These are phyloP conservation scores for Rubia occidens DNA, from an alignment of 305 asterid species.

Conservation along the genomic window DNA sequence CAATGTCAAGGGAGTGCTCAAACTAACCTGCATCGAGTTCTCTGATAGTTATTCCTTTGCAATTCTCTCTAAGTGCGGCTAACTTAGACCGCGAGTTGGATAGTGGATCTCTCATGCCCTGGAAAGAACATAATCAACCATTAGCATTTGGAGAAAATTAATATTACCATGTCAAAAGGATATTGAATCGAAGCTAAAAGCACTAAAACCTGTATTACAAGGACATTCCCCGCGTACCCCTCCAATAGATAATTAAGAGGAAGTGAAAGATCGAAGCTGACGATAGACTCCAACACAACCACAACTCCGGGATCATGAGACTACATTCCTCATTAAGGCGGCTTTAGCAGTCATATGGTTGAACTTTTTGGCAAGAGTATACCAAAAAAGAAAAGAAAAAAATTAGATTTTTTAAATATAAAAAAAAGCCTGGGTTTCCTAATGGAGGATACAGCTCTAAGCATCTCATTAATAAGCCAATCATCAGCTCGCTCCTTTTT, in stretches of 20 bases:
- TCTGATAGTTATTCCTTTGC: conserved; percentile 43
- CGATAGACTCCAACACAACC: conserved; percentile 69
- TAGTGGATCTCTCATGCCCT: conserved; percentile 89
- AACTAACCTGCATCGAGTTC: conserved; percentile 69
- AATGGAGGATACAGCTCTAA: conserved; percentile 81
- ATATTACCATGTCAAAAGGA: conserved; percentile 9
- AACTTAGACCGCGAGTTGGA: conserved; percentile 46
- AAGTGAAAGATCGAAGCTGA: conserved; percentile 74
- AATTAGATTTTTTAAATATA: not conserved
- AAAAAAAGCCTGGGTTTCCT: not conserved
- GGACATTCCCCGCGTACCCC: conserved; percentile 50
- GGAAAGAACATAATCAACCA: conserved; percentile 15
- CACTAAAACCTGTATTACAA: conserved; percentile 56
- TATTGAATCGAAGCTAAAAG: conserved; percentile 11
- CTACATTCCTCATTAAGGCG: conserved; percentile 46
- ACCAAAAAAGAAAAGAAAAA: not conserved
- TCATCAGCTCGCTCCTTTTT: conserved; percentile 57
- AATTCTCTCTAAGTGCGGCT: conserved; percentile 48
- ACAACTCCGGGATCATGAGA: conserved; percentile 76
- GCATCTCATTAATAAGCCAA: conserved; percentile 62
- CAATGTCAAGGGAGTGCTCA: conserved; percentile 3
- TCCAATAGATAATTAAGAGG: conserved; percentile 72
- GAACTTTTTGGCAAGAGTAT: not conserved
- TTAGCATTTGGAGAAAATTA: conserved; percentile 6
- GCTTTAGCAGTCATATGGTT: conserved; percentile 1